Percentiles rank a stretch among this genome's conserved stretches.
Evolutionary conservation across 2,329 filamentous ascomycete genomes (phyloP).

Genomic region (Trichoderma afroharzianum): DNA sequence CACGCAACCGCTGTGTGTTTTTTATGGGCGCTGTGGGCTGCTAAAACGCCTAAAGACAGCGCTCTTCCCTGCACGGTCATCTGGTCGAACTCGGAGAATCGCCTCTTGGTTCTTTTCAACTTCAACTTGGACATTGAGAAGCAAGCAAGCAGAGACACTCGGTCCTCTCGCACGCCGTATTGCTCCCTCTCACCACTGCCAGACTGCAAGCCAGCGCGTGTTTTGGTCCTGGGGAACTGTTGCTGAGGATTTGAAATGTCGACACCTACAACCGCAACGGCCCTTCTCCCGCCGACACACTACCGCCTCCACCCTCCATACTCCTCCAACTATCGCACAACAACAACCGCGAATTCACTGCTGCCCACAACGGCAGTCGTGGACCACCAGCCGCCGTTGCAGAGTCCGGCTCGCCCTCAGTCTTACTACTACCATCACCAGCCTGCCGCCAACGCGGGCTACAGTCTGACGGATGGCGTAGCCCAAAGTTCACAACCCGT

Average conservation of each 20-base stretch:
- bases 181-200: background rate
- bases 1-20: background rate
- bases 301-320: conserved; percentile 62
- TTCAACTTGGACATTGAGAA: background rate
- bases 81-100: background rate
- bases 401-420: conserved; percentile 26
- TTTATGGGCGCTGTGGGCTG: background rate
- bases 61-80: background rate
- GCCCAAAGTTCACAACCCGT: conserved; percentile 31
- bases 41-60: conserved; percentile 16
- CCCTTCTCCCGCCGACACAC: conserved; percentile 43
- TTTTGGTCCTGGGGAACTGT: background rate
- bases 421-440: conserved; percentile 27
- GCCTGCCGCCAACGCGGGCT: conserved; percentile 27
- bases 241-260: conserved; percentile 54
- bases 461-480: conserved; percentile 34
- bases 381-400: conserved; percentile 22
- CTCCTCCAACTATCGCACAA: conserved; percentile 39
- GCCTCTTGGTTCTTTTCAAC: background rate
- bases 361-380: background rate
- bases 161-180: background rate
- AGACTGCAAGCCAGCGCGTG: background rate
- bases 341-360: conserved; percentile 17
- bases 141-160: background rate
- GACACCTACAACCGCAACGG: conserved; percentile 73